Evolutionary conservation across 306 rosid species (phyloP).

Genomic region (Acacia acuminata): DNA sequence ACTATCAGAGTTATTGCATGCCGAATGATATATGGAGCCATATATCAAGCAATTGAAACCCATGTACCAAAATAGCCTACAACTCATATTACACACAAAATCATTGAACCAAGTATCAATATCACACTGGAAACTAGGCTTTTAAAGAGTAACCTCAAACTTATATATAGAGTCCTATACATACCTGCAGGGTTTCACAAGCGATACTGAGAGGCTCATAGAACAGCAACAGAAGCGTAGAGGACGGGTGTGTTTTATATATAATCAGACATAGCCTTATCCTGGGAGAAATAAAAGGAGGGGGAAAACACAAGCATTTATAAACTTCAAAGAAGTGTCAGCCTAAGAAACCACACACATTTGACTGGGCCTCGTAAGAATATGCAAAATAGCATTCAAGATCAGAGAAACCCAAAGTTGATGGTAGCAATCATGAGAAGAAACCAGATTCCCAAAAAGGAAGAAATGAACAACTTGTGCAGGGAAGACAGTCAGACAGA

Average conservation of each 20-base stretch:
- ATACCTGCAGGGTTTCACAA: constrained; percentile 94
- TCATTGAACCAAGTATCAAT: constrained; percentile 18
- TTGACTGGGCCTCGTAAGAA: neutral
- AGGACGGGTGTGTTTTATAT: constrained; percentile 55
- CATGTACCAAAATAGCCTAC: constrained; percentile 96
- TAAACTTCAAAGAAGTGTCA: constrained; percentile 12
- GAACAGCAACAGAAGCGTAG: constrained; percentile 79
- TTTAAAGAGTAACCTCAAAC: constrained; percentile 26
- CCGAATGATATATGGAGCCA: constrained; percentile 96
- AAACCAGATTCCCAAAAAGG: too few relatives aligned
- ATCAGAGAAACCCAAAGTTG: neutral
- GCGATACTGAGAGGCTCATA: constrained; percentile 93
- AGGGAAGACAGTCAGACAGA: neutral
- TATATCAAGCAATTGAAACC: constrained; percentile 96
- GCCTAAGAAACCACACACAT: neutral
- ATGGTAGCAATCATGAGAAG: neutral
- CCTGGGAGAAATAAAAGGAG: constrained; percentile 57
- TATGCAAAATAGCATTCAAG: constrained; percentile 2
- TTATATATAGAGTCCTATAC: constrained; percentile 16
- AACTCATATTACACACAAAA: constrained; percentile 25
- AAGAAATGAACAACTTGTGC: neutral
- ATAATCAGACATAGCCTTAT: constrained; percentile 75
- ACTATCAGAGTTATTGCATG: constrained; percentile 65
- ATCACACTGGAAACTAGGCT: constrained; percentile 9
- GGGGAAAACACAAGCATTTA: constrained; percentile 26